Evolutionary conservation across 2,329 filamentous ascomycete species (phyloP).

Genomic region (Dendryphion nanum): DNA sequence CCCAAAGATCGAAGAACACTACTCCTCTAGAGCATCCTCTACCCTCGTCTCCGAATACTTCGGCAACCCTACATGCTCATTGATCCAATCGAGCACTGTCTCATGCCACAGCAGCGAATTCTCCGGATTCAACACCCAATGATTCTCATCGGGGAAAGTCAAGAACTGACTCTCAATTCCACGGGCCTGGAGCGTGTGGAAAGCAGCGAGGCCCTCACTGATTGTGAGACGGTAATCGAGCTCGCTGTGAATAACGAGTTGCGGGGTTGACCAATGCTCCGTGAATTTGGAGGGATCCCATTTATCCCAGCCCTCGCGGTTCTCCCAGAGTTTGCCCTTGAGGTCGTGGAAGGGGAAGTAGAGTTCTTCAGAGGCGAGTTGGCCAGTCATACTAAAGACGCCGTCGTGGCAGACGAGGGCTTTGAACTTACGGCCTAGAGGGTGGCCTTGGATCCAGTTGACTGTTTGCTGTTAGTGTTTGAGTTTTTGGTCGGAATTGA

Average conservation of each 20-base stretch:
- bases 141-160: constrained; percentile 77
- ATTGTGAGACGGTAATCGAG: constrained; percentile 87
- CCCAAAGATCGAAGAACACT: too few species aligned
- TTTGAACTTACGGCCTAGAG: constrained; percentile 79
- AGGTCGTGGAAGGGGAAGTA: constrained; percentile 53
- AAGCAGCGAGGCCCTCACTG: constrained; percentile 78
- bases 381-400: constrained; percentile 64
- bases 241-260: constrained; percentile 87
- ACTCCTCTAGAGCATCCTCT: too few species aligned
- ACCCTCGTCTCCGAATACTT: constrained; percentile 34
- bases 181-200: constrained; percentile 77
- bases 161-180: constrained; percentile 75
- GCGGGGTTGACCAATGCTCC: constrained; percentile 77
- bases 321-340: constrained; percentile 34
- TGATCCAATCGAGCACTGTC: constrained; percentile 77
- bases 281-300: constrained; percentile 60
- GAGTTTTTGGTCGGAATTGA: background rate
- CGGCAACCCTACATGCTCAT: constrained; percentile 55
- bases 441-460: constrained; percentile 88
- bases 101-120: constrained; percentile 89
- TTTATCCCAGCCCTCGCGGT: constrained; percentile 50
- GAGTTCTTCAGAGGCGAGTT: constrained; percentile 51
- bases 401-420: constrained; percentile 88
- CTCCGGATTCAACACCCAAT: constrained; percentile 87
- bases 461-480: constrained; percentile 8